Conservation (phyloP, 2,329 filamentous ascomycete genomes). For the Exophiala bonariae region DNA sequence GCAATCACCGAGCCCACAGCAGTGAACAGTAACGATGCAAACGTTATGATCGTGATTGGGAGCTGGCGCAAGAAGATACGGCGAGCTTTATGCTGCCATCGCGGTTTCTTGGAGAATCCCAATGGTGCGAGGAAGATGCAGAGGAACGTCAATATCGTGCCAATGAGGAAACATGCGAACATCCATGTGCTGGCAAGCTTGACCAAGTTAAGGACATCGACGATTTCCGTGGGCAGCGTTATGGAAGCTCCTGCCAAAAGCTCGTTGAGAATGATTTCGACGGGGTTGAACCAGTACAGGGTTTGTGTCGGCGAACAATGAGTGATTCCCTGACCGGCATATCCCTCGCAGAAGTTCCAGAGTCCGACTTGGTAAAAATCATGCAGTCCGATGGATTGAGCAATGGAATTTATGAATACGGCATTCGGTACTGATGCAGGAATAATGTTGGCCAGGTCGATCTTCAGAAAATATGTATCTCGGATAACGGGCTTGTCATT, state of each 20-base stretch:
- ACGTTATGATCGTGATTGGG: slow-evolving; percentile 66
- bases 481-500: slow-evolving; percentile 61
- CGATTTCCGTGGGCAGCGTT: slow-evolving; percentile 72
- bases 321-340: slow-evolving; percentile 71
- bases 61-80: slow-evolving; percentile 54
- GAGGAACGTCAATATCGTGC: slow-evolving; percentile 67
- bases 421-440: slow-evolving; percentile 70
- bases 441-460: slow-evolving; percentile 81
- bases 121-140: slow-evolving; percentile 66
- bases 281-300: slow-evolving; percentile 90
- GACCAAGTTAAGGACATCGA: slow-evolving; percentile 72
- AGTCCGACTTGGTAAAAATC: slow-evolving; percentile 93
- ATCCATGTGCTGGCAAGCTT: slow-evolving; percentile 76
- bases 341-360: slow-evolving; percentile 92
- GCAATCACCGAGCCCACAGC: slow-evolving; percentile 72
- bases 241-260: slow-evolving; percentile 81
- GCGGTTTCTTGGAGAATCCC: slow-evolving; percentile 41
- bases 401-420: slow-evolving; percentile 80
- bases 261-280: slow-evolving; percentile 76
- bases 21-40: slow-evolving; percentile 66
- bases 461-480: slow-evolving; percentile 78
- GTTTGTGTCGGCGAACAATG: slow-evolving; percentile 68
- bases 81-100: slow-evolving; percentile 37
- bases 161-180: slow-evolving; percentile 83
- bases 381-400: slow-evolving; percentile 80